Evolutionary conservation across 768 basidiomycete species (phyloP), one percentile per base, ranked within the genome.

Genomic region (Mrakia frigida): DNA sequence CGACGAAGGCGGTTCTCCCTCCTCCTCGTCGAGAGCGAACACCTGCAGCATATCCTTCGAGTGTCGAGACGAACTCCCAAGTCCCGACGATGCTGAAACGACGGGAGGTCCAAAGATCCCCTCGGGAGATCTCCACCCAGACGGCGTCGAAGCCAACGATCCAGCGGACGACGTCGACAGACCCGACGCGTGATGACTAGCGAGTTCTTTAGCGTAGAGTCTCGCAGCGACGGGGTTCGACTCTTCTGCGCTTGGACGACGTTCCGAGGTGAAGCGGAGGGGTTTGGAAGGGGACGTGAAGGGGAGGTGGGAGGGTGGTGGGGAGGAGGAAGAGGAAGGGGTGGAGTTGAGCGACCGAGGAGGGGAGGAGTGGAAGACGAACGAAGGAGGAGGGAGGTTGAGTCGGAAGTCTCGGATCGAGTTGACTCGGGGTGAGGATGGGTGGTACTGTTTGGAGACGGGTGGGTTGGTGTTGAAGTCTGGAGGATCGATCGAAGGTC

Each of bases 331-430:
- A 46, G 43, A 16, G 41, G 50, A 41, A 16, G 69, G 28, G 21
- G 69, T 50, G 2, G 50, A 53, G n/a, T 50, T 28, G 28, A 50
- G 68, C 21, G 69, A 53, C 11, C 37, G 28, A 0, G 69, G 69
- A 28, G 50, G 69, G 6, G 43, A 50, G 46, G 69, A 28, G 50
- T 14, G 16, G 69, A 46, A 70, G 43, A 46, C 28, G 50, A 70
- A 53, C 14, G 43, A 31, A 0, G 83, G 82, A 0, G 82, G 82
- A 3, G 83, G 82, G 0, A 83, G 80, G 71, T 83, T 81, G 3
- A 83, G 81, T 46, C 81, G 80, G 74, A 82, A 83, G 74, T 82
- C 79, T 6, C 81, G 79, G 50, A 82, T 69, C 0, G 81, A 82
- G 67, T 81, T 81, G 37, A 83, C 80, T 7, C 82, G 77, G 53